Evolutionary conservation across 192 early-diverging fungal genomes (phyloP), one percentile per base, ranked within the genome.

Genomic region (Gigaspora rosea): DNA sequence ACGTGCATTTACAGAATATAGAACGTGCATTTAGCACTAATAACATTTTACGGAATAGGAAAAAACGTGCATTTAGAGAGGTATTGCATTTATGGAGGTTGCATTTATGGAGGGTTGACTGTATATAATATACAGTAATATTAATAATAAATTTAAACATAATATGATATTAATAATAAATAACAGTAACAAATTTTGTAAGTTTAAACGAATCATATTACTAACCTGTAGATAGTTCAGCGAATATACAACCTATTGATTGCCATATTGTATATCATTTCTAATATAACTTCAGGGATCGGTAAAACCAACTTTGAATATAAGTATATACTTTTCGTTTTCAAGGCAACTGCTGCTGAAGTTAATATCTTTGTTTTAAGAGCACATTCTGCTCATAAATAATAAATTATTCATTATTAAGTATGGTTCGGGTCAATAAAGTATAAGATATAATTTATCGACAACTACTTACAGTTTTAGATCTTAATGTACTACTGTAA

Each of bases 241-340:
- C 96, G 8, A 97, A 86, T 65, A 99, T 97, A 80, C 96, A 97
- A 13, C 97, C 97, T 57, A 99, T 99, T 96, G 76, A 99, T 99
- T 3, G 94, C 90, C 73, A 91, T 94, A 70, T 88, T 94, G 77
- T 99, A 99, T 22, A 86, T 87, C 79, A 89, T 87, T 46, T 95
- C 95, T 63, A 99, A 81, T 61, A 99, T 99, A 20, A 99, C 95
- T 83, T 99, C 97, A 11, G 97, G 97, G 22, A 93, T 36, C 97
- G 92, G 82, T 99, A 99, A 85, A 99, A 99, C 56, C 97, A 87
- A 75, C 88, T 91, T 83, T 99, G 97, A 64, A 99, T 97, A 77
- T 99, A 99, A 5, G 97, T 98, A 82, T 99, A 99, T 50, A 98
- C 92, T 79, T 93, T 91, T 81, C 96, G 64, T 89, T 88, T 78